These are phyloP conservation scores for Metschnikowia koreensis DNA, from an alignment of 805 yeast species.

Conservation along the genomic window DNA sequence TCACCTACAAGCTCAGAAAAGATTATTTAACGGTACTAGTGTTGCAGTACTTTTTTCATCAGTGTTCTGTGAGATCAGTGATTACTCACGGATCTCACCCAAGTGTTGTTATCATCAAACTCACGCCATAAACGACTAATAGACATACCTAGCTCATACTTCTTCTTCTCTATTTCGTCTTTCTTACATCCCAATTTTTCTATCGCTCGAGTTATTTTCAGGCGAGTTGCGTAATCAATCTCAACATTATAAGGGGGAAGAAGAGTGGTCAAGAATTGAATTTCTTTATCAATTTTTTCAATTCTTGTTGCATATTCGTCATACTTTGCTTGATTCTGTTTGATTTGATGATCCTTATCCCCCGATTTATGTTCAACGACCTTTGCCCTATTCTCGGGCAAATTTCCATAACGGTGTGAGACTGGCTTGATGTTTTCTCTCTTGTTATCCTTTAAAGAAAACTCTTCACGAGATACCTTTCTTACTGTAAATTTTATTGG, in stretches of 20 bases:
- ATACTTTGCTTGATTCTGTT: slow-evolving; percentile 30
- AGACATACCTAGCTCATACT: slow-evolving; percentile 40
- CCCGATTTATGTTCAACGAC: slow-evolving; percentile 9
- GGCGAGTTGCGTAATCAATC: slow-evolving; percentile 40
- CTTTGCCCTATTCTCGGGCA: slow-evolving; percentile 18
- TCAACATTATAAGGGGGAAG: slow-evolving; percentile 46
- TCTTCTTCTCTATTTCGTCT: slow-evolving; percentile 42
- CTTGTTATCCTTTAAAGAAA: neutral
- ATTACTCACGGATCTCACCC: slow-evolving; percentile 36
- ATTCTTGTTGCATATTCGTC: slow-evolving; percentile 32
- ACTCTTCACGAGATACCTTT: slow-evolving; percentile 18
- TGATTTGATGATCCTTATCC: slow-evolving; percentile 15
- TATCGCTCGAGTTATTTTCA: slow-evolving; percentile 39
- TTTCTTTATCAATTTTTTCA: slow-evolving; percentile 40
- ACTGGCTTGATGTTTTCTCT: neutral
- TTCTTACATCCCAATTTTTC: slow-evolving; percentile 38
- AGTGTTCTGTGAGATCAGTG: slow-evolving; percentile 3
- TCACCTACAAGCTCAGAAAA: too few relatives aligned
- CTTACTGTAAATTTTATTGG: slow-evolving; percentile 22
- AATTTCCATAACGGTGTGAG: slow-evolving; percentile 18
- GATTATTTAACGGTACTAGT: too few relatives aligned
- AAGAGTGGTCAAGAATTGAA: slow-evolving; percentile 34
- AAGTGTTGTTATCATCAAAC: slow-evolving; percentile 40
- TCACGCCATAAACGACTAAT: slow-evolving; percentile 45
- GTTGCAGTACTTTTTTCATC: neutral